A percentile compares a stretch with the other conserved stretches of the same genome.
Evolutionary conservation across 169 alveolate species (phyloP).

Genomic region (Plasmodium berghei): DNA sequence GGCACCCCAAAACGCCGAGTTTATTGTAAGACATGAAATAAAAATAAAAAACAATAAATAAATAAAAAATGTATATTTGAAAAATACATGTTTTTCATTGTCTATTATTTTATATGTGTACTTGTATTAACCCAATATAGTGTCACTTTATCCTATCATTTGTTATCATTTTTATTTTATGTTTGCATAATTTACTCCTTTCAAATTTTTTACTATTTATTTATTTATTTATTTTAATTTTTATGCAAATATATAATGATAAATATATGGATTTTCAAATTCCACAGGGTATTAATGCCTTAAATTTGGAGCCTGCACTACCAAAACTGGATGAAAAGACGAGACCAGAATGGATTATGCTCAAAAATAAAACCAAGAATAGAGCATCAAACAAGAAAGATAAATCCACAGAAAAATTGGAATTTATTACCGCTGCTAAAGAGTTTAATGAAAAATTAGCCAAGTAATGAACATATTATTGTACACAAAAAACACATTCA

Average conservation of each 20-base stretch:
- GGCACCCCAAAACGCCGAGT: slow-evolving; percentile 29
- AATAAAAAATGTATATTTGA: too few species aligned
- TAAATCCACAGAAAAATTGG: slow-evolving; percentile 50
- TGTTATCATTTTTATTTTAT: too few species aligned
- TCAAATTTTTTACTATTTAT: neutral
- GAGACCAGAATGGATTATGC: slow-evolving; percentile 72
- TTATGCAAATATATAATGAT: slow-evolving; percentile 1
- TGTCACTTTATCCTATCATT: neutral
- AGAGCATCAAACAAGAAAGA: slow-evolving; percentile 48
- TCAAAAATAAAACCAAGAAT: slow-evolving; percentile 55
- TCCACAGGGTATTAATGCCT: slow-evolving; percentile 78
- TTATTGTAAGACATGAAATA: slow-evolving; percentile 36
- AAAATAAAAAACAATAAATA: neutral
- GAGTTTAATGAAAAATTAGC: slow-evolving; percentile 69
- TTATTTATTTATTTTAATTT: neutral
- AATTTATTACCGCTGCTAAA: slow-evolving; percentile 70
- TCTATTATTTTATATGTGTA: neutral
- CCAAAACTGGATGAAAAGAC: slow-evolving; percentile 73
- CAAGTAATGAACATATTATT: slow-evolving; percentile 27
- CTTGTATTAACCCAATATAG: neutral
- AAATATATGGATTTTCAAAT: neutral
- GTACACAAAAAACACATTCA: neutral
- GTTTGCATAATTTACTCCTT: too few species aligned
- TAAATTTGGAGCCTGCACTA: slow-evolving; percentile 79
- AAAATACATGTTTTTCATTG: neutral